Evolutionary conservation across 257 asterid species (phyloP).

Genomic region (Gentiana dahurica): DNA sequence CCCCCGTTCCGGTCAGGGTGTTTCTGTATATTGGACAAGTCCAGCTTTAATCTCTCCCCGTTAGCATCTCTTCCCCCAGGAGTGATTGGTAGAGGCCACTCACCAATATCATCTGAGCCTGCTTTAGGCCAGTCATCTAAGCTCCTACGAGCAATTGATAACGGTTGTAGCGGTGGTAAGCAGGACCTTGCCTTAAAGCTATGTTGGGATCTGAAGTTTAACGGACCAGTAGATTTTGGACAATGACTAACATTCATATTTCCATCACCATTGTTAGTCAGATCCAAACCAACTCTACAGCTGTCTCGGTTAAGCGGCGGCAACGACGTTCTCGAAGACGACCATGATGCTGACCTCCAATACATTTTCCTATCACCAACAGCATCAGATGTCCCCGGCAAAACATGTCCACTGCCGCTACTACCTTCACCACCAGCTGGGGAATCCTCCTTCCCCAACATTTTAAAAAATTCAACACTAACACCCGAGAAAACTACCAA

Average conservation of each 20-base stretch:
- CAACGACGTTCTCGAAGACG: constrained; percentile 33
- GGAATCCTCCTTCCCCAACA: constrained; percentile 39
- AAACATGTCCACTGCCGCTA: constrained; percentile 20
- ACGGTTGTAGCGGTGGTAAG: constrained; percentile 38
- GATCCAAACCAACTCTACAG: constrained; percentile 23
- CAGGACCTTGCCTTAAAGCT: constrained; percentile 39
- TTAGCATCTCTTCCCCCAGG: constrained; percentile 33
- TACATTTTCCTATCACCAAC: constrained; percentile 29
- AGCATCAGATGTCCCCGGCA: constrained; percentile 17
- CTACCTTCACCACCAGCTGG: constrained; percentile 12
- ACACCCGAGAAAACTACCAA: neutral
- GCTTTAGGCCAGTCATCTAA: constrained; percentile 55
- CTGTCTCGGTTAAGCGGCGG: constrained; percentile 37
- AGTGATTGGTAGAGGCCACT: constrained; percentile 40
- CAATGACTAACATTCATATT: constrained; percentile 10
- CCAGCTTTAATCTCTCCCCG: constrained; percentile 45
- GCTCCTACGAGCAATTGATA: constrained; percentile 44
- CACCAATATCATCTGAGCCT: constrained; percentile 49
- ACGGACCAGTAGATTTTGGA: constrained; percentile 20
- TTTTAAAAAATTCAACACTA: constrained; percentile 12
- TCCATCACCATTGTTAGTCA: constrained; percentile 12
- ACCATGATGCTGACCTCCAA: constrained; percentile 56
- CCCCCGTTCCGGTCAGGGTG: constrained; percentile 27
- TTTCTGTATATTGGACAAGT: constrained; percentile 36
- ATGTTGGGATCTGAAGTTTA: constrained; percentile 34